These are phyloP conservation scores for Psilocybe cyanescens DNA, from an alignment of 768 basidiomycete genomes.

Conservation along the genomic window DNA sequence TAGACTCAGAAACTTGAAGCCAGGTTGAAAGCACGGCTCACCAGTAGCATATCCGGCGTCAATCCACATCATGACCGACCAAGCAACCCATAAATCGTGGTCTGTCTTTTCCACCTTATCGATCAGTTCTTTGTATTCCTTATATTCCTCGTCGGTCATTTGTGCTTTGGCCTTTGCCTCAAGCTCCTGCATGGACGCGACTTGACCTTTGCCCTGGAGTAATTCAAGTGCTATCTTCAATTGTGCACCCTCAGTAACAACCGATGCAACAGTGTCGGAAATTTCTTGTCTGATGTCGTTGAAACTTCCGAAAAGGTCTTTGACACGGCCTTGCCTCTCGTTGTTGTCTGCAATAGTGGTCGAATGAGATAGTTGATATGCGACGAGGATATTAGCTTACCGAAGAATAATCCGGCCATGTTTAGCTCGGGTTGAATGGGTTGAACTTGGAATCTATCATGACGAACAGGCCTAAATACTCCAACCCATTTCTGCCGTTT, in stretches of 20 bases:
- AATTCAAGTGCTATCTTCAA: not conserved
- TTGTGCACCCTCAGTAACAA: not conserved
- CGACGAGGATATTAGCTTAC: too few species aligned
- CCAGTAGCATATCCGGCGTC: not conserved
- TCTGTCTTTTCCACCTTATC: not conserved
- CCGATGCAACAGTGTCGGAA: not conserved
- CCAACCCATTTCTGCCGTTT: not conserved
- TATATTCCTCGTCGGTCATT: not conserved
- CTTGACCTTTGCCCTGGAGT: not conserved
- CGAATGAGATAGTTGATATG: not conserved
- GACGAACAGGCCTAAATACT: not conserved
- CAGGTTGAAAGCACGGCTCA: not conserved
- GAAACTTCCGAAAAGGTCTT: not conserved
- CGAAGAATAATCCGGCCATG: too few species aligned
- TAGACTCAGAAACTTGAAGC: too few species aligned
- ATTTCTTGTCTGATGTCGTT: not conserved
- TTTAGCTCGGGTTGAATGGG: not conserved
- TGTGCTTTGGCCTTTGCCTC: not conserved
- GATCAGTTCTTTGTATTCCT: not conserved
- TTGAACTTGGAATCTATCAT: not conserved
- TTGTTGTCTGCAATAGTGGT: not conserved
- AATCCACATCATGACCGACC: not conserved
- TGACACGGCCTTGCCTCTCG: not conserved
- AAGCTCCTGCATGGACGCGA: slow-evolving; percentile 1
- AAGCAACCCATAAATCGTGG: not conserved